Evolutionary conservation across 2,329 filamentous ascomycete genomes (phyloP), one percentile per base, ranked within the genome.

Genomic region (Tolypocladium guangdongense): DNA sequence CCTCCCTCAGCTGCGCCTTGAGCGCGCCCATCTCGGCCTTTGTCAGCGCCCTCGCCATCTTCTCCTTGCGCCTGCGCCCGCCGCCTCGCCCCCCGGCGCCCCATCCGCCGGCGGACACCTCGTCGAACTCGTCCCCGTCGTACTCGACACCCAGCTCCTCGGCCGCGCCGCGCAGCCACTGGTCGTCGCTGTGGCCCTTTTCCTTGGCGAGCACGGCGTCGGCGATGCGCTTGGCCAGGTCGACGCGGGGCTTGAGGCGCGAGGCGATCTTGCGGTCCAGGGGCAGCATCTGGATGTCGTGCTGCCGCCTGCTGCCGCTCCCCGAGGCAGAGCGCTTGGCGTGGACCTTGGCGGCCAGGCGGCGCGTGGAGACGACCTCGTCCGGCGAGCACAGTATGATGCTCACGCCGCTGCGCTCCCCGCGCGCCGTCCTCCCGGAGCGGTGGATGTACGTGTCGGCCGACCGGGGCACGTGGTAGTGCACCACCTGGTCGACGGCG

Each of bases 401-500:
- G 62, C 89, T 95, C 37, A 88, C 81, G 38, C 93, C 93, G 0
- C 79, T 81, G 14, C 81, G 81, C 22, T 85, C 81, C 3, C 88
- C 92, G 64, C 93, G 88, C 2, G 93, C 93, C 1, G 93, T 97
- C 59, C 93, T 88, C 14, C 93, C 93, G 1, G 93, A 96, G 27
- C 93, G 85, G 66, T 99, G 93, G 16, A 99, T 91, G 65, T 99
- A 99, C 49, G 87, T 87, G 68, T 97, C 92, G 36, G 93, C 93
- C 1, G 90, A 78, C 54, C 91, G 87, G 1, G 93, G 93, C 0
- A 96, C 84, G 68, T 99, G 92, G 72, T 99, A 99, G 71, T 99
- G 93, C 20, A 99, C 74, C 18, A 99, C 87, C 16, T 95, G 78
- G 61, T 96, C 87, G 48, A 97, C 90, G 36, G 84, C 83, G 47